Evolutionary conservation across 1,284 basidiomycete species (phyloP).

Genomic region (Cutaneotrichosporon spelunceum): DNA sequence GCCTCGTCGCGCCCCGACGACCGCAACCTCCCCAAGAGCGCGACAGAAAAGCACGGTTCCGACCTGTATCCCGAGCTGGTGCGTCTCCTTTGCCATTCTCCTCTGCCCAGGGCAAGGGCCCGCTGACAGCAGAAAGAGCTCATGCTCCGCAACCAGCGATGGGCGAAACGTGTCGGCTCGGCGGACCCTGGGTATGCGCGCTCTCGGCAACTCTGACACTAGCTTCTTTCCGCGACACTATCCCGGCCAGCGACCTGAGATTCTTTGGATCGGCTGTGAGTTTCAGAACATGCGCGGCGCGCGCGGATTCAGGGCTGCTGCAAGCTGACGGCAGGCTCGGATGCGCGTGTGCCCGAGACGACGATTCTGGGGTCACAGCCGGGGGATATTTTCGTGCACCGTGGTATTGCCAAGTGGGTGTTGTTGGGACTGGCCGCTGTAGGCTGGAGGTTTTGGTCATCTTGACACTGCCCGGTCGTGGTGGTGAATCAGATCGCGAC

Average conservation of each 20-base stretch:
- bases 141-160: constrained; percentile 25
- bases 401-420: constrained; percentile 48
- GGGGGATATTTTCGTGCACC: constrained; percentile 49
- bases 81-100: background rate
- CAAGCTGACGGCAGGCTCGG: constrained; percentile 36
- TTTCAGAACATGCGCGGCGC: background rate
- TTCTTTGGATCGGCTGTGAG: constrained; percentile 50
- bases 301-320: background rate
- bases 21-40: background rate
- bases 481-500: too few relatives aligned
- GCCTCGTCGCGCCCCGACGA: background rate
- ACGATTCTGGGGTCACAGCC: constrained; percentile 47
- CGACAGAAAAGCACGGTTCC: constrained; percentile 2
- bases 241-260: constrained; percentile 47
- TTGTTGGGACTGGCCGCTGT: too few relatives aligned
- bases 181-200: constrained; percentile 18
- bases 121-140: constrained; percentile 24
- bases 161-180: constrained; percentile 17
- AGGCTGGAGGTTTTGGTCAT: too few relatives aligned
- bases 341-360: constrained; percentile 49
- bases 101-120: background rate
- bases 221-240: constrained; percentile 47
- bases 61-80: constrained; percentile 9
- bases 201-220: constrained; percentile 2
- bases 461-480: too few relatives aligned